Base-by-base conservation (phyloP, 2,329 filamentous ascomycete species). In the Cladophialophora bantiana region DNA sequence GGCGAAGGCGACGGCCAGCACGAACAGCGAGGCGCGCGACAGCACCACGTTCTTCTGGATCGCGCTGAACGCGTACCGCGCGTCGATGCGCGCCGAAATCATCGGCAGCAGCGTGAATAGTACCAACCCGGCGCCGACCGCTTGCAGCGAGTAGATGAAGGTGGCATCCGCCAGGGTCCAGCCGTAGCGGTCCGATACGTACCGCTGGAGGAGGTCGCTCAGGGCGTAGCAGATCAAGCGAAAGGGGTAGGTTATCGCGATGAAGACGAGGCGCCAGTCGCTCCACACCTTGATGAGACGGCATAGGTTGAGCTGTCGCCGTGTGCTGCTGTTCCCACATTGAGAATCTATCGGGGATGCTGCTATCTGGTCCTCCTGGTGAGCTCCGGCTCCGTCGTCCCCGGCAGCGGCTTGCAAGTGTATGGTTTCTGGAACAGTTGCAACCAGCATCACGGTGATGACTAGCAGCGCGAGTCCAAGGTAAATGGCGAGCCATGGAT, bases 151-250 rank as follows among this genome's bases (percentile, higher is more conserved):
- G 4, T 82, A 75, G 20, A 84, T 73, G 63, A 80, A 72, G 52
- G 80, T 81, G 59, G 80, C 75, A 55, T 76, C 69, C 0, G 82
- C 80, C 18, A 85, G 75, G 38, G 80, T 79, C 81, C 83, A 84
- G 31, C 73, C 71, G 63, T 84, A 85, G 31, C 83, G 77, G n/a
- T 81, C 82, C 0, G 83, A 84, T 18, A 83, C 81, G 70, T 85
- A 85, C 65, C 83, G 81, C n/a, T 83, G 77, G 13, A 85, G 72
- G 61, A 85, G 77, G 68, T 78, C 80, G 15, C 81, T 75, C 9
- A 81, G 80, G 56, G 83, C 82, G 32, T 82, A 78, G 58, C 81
- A 82, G 6, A 85, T 74, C n/a, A 81, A 78, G 69, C 81, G 83
- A 13, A 82, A 80, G 26, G 85, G 70, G 65, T 84, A 84, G 0